Conservation (phyloP, 1,139 yeast species). For the Chernovozyma sophiae-reginae region DNA sequence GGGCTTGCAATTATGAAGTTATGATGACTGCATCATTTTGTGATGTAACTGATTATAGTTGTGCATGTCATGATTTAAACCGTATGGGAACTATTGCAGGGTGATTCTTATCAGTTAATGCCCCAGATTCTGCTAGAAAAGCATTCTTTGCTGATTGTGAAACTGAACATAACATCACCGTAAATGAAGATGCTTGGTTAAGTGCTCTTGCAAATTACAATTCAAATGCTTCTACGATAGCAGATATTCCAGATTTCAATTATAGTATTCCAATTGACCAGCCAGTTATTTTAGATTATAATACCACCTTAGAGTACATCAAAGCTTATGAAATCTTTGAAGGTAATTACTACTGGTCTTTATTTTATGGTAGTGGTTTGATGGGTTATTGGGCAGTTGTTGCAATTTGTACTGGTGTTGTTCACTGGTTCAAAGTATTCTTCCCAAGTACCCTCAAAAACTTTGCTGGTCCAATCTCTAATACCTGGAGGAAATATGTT, state of each 20-base stretch:
- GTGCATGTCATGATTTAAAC: slow-evolving; percentile 12
- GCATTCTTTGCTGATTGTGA: slow-evolving; percentile 1
- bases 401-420: slow-evolving; percentile 33
- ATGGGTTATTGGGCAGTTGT: slow-evolving; percentile 49
- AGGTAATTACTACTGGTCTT: slow-evolving; percentile 35
- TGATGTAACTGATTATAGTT: slow-evolving; percentile 1
- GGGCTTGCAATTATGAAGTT: slow-evolving; percentile 3
- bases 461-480: slow-evolving; percentile 21
- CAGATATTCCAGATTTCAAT: slow-evolving; percentile 18
- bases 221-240: slow-evolving; percentile 14
- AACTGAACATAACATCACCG: slow-evolving; percentile 5
- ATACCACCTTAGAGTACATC: slow-evolving; percentile 12
- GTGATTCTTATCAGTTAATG: slow-evolving; percentile 7
- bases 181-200: background rate
- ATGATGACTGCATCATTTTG: slow-evolving; percentile 4
- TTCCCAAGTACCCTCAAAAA: slow-evolving; percentile 22
- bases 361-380: slow-evolving; percentile 45
- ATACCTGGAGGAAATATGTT: slow-evolving; percentile 24
- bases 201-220: slow-evolving; percentile 15
- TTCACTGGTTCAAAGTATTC: slow-evolving; percentile 37
- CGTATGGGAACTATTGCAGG: slow-evolving; percentile 14
- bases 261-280: slow-evolving; percentile 2
- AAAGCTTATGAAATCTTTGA: slow-evolving; percentile 24
- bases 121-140: slow-evolving; percentile 1
- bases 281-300: slow-evolving; percentile 20